Conservation (phyloP, 176 grass and related monocot species). For the Tuctoria greenei region DNA sequence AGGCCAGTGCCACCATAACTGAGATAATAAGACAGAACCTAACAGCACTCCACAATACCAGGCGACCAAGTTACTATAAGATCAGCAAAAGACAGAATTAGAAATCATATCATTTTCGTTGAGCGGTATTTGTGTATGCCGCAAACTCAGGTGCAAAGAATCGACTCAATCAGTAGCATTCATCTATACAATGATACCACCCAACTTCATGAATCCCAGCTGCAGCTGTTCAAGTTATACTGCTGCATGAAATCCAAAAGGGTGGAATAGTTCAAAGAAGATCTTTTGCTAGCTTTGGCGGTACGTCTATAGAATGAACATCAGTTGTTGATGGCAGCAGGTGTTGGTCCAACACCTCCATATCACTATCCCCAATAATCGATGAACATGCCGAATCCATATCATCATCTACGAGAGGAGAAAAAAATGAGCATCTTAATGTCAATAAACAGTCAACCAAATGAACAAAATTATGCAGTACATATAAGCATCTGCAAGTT, state of each 20-base stretch:
- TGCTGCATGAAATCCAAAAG: neutral
- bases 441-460: neutral
- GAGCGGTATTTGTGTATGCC: neutral
- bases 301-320: slow-evolving; percentile 46
- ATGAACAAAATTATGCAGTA: slow-evolving; percentile 15
- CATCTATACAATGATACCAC: neutral
- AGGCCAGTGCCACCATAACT: neutral
- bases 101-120: neutral
- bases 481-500: neutral
- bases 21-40: neutral
- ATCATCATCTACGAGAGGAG: slow-evolving; percentile 55
- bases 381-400: slow-evolving; percentile 62
- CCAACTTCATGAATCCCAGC: neutral
- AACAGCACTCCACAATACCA: neutral
- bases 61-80: neutral
- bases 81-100: neutral
- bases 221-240: slow-evolving; percentile 1
- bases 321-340: slow-evolving; percentile 39
- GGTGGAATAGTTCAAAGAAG: slow-evolving; percentile 26
- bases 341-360: slow-evolving; percentile 60
- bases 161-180: slow-evolving; percentile 26
- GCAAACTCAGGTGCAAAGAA: slow-evolving; percentile 35
- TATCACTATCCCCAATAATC: slow-evolving; percentile 53
- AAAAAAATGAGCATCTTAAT: slow-evolving; percentile 19
- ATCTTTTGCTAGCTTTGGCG: slow-evolving; percentile 54